Base-by-base conservation (phyloP, 202 grass and related monocot genomes). In the Elaeis oleifera region DNA sequence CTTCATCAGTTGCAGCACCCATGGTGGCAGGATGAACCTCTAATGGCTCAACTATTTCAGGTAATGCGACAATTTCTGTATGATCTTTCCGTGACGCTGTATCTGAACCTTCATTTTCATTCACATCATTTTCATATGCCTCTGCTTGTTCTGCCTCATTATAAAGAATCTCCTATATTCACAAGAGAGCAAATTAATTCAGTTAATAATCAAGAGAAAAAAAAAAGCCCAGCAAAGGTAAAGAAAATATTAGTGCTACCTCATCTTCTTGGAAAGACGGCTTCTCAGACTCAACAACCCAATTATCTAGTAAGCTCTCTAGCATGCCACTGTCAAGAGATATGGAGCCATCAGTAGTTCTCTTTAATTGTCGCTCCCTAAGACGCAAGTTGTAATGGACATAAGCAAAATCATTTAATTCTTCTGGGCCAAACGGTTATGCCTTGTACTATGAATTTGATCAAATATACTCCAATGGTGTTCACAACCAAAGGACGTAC, bases 371-470 rank as follows among this genome's bases (percentile, higher is more conserved):
- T n/a, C 39, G 49, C 44, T 75, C 72, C 39, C 26, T 27, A 39
- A 75, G 72, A 49, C 61, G 72, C 13, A 75, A 32, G 23, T 75
- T 75, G 48, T 75, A 75, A 56, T 75, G 72, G 53, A 54, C 61
- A 23, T 29, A 67, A 19, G 72, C 25, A 14, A 66, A 50, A 60
- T 59, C 61, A 18, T 58, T 51, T 54, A 66, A 21, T 56, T 59
- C 51, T 75, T 67, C 24, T 67, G 63, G n/a, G 44, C 61, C 2
- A 75, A 53, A 36, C 4, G 55, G 39, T 55, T 65, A 14, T 6
- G 62, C 27, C 62, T 75, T 8, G 39, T 60, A 59, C 32, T 51
- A 19, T 67, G 72, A 53, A 67, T 22, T 14, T 50, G 44, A 59
- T 75, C 72, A n/a, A 75, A 67, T 49, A 53, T 53, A 65, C 72